Percentiles rank a stretch among this genome's conserved stretches.
Evolutionary conservation across 1,284 basidiomycete species (phyloP).

Genomic region (Agroathelia rolfsii): DNA sequence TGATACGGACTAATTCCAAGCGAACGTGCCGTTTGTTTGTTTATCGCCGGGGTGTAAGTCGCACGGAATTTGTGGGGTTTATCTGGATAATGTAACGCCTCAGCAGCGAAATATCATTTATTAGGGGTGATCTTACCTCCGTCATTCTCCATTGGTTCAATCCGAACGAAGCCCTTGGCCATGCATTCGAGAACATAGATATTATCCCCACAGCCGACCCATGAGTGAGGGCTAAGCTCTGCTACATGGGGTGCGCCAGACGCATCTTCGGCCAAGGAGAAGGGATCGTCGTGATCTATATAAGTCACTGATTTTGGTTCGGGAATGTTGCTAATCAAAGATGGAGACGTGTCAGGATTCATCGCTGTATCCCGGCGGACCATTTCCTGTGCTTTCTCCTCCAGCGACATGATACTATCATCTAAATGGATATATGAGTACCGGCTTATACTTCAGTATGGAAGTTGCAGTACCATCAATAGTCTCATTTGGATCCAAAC

Average conservation of each 20-base stretch:
- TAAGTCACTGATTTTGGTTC: constrained; percentile 65
- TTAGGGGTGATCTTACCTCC: constrained; percentile 24
- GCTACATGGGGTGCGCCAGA: constrained; percentile 45
- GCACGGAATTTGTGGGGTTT: constrained; percentile 29
- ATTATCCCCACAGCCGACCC: constrained; percentile 77
- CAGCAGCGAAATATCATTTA: too few relatives aligned
- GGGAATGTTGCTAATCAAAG: constrained; percentile 33
- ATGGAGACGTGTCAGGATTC: constrained; percentile 17
- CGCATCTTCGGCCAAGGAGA: constrained; percentile 44
- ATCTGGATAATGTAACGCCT: constrained; percentile 20
- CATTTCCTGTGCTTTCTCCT: constrained; percentile 27
- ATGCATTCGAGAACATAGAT: constrained; percentile 75
- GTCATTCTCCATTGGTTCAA: constrained; percentile 38
- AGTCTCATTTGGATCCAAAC: constrained; percentile 66
- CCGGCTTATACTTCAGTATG: too few relatives aligned
- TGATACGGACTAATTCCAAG: constrained; percentile 47
- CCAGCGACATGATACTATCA: constrained; percentile 39
- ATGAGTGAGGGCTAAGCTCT: constrained; percentile 45
- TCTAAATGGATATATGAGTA: constrained; percentile 30
- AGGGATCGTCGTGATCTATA: constrained; percentile 75
- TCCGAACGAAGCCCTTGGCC: constrained; percentile 63
- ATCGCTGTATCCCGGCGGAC: constrained; percentile 6
- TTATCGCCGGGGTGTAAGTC: constrained; percentile 45
- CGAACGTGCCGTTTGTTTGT: constrained; percentile 31
- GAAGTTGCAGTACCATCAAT: too few relatives aligned